A percentile compares a stretch with the other conserved stretches of the same genome.
These are phyloP conservation scores for Eucalyptus victrix DNA, from an alignment of 345 rosid species.

Conservation along the genomic window DNA sequence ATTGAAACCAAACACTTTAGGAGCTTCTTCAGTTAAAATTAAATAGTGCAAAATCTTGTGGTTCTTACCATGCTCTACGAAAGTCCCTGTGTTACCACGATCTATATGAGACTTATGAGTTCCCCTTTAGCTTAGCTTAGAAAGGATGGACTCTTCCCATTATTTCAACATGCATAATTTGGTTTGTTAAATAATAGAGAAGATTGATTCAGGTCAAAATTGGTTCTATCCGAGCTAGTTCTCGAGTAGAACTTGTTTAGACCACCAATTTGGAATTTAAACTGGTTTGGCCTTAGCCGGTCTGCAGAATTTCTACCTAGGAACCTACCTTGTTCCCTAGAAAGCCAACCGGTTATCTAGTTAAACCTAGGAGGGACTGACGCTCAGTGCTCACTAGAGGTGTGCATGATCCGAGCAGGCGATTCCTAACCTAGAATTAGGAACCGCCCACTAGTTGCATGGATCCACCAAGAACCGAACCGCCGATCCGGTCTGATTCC, in stretches of 20 bases:
- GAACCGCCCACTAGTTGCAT: too few relatives aligned
- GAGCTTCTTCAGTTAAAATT: not conserved
- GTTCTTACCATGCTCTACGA: not conserved
- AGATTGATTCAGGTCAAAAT: not conserved
- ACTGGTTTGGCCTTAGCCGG: not conserved
- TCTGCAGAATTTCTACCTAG: not conserved
- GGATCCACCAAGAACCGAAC: rapidly evolving
- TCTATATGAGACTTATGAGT: not conserved
- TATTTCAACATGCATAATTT: not conserved
- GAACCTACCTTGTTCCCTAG: not conserved
- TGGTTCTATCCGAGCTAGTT: not conserved
- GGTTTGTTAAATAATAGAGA: not conserved
- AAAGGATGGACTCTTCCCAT: not conserved
- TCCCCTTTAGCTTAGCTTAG: not conserved
- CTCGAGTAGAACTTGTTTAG: not conserved
- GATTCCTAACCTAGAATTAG: rapidly evolving
- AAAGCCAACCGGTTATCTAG: not conserved
- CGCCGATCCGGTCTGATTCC: rapidly evolving
- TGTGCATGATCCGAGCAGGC: too few relatives aligned
- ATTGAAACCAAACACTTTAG: not conserved
- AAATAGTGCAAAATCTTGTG: not conserved
- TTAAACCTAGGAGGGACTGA: not conserved
- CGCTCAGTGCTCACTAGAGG: too few relatives aligned
- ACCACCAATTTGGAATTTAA: not conserved
- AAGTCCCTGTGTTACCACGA: not conserved